Conservation (phyloP, 257 asterid species). For the Forsythia suspensa region DNA sequence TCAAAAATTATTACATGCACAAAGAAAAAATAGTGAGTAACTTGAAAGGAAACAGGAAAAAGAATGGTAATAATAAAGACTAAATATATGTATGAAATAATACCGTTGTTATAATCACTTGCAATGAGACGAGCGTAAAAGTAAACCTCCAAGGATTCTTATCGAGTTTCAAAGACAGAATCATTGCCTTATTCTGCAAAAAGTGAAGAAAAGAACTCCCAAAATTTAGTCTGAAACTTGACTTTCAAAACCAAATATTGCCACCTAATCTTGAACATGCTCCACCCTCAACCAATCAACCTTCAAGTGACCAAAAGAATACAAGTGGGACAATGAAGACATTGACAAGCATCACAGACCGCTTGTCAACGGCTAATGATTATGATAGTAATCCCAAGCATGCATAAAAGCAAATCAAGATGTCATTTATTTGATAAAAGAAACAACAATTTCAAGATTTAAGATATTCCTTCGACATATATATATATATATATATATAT, state of each 20-base stretch:
- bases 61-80: not conserved
- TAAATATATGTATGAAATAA: constrained; percentile 8
- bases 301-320: constrained; percentile 15
- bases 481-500: too few relatives aligned
- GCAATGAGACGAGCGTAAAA: constrained; percentile 98
- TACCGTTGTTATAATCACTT: constrained; percentile 96
- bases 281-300: constrained; percentile 3
- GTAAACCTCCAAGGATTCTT: constrained; percentile 93
- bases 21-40: not conserved
- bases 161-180: constrained; percentile 96
- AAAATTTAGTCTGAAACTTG: constrained; percentile 10
- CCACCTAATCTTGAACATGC: constrained; percentile 12
- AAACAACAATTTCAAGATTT: too few relatives aligned
- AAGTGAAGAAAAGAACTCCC: constrained; percentile 18
- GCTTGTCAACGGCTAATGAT: not conserved
- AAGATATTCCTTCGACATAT: too few relatives aligned
- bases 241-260: constrained; percentile 14
- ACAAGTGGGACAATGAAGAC: not conserved
- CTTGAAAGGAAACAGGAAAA: not conserved
- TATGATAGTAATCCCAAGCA: not conserved
- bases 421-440: not conserved
- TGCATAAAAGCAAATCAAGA: not conserved
- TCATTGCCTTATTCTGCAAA: constrained; percentile 95
- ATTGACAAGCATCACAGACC: not conserved
- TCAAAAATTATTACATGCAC: not conserved